These are phyloP conservation scores for Diaporthe ilicicola DNA, from an alignment of 2,329 filamentous ascomycete species.

Conservation along the genomic window DNA sequence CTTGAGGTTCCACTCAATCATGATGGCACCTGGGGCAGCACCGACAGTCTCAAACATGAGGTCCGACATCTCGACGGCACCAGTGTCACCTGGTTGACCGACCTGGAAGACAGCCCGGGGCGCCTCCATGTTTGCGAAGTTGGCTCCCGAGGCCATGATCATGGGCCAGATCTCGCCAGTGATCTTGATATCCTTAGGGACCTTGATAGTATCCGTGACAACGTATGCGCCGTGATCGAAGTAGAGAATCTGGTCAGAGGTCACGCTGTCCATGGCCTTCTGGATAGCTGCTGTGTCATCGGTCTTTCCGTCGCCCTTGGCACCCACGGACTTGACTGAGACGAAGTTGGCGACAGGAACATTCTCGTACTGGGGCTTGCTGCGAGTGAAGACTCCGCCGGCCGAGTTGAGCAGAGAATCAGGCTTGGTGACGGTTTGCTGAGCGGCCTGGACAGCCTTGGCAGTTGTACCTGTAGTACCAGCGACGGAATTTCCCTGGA, in stretches of 20 bases:
- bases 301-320: slow-evolving; percentile 84
- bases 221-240: slow-evolving; percentile 80
- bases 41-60: slow-evolving; percentile 86
- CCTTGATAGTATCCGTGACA: slow-evolving; percentile 73
- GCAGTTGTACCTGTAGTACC: slow-evolving; percentile 51
- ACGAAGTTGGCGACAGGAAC: slow-evolving; percentile 75
- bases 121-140: slow-evolving; percentile 78
- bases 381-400: slow-evolving; percentile 81
- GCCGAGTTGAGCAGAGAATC: slow-evolving; percentile 67
- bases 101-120: slow-evolving; percentile 88
- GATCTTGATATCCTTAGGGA: slow-evolving; percentile 84
- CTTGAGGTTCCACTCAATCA: slow-evolving; percentile 91
- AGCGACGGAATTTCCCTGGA: slow-evolving; percentile 75
- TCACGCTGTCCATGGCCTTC: slow-evolving; percentile 74
- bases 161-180: slow-evolving; percentile 92
- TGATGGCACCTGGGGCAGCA: slow-evolving; percentile 83
- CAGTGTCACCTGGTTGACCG: slow-evolving; percentile 78
- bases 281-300: slow-evolving; percentile 91
- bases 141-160: slow-evolving; percentile 80
- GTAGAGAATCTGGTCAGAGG: slow-evolving; percentile 72
- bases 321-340: slow-evolving; percentile 83
- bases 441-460: slow-evolving; percentile 66
- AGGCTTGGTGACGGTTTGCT: slow-evolving; percentile 69
- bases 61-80: slow-evolving; percentile 87
- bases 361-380: slow-evolving; percentile 87